Conservation (phyloP, 164 flowering plant genomes). For the Buxus sempervirens region DNA sequence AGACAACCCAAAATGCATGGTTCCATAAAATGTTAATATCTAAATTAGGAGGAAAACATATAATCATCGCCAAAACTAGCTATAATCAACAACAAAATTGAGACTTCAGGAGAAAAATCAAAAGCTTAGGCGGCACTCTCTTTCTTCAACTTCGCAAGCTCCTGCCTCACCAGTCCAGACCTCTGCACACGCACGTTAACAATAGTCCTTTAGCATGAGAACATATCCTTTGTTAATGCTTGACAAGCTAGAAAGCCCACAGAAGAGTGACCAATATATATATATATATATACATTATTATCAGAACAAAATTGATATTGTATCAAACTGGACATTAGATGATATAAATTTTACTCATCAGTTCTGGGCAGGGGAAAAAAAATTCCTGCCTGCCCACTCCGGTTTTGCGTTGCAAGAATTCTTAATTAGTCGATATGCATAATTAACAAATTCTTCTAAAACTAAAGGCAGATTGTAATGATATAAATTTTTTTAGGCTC, state of each 20-base stretch:
- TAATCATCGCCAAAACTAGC: conserved; percentile 1
- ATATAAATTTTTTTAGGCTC: too few species aligned
- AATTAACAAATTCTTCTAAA: too few species aligned
- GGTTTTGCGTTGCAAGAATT: too few species aligned
- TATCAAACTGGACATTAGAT: too few species aligned
- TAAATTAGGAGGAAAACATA: background rate
- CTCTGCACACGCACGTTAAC: conserved; percentile 42
- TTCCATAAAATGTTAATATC: background rate
- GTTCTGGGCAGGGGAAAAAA: too few species aligned
- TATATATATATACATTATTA: too few species aligned
- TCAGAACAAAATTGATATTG: too few species aligned
- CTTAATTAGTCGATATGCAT: too few species aligned
- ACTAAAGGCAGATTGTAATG: too few species aligned
- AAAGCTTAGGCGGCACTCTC: conserved; percentile 38
- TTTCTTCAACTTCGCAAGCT: conserved; percentile 77
- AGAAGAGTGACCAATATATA: too few species aligned
- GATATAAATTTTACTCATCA: too few species aligned
- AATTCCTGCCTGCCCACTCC: too few species aligned
- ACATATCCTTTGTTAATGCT: background rate
- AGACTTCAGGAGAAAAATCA: background rate
- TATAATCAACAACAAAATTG: conserved; percentile 22
- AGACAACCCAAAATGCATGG: background rate
- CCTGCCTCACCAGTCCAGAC: conserved; percentile 64
- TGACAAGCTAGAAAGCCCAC: background rate
- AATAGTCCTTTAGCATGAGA: background rate